Base-by-base conservation (phyloP, 2,329 filamentous ascomycete genomes). In the Neonectria sp. region DNA sequence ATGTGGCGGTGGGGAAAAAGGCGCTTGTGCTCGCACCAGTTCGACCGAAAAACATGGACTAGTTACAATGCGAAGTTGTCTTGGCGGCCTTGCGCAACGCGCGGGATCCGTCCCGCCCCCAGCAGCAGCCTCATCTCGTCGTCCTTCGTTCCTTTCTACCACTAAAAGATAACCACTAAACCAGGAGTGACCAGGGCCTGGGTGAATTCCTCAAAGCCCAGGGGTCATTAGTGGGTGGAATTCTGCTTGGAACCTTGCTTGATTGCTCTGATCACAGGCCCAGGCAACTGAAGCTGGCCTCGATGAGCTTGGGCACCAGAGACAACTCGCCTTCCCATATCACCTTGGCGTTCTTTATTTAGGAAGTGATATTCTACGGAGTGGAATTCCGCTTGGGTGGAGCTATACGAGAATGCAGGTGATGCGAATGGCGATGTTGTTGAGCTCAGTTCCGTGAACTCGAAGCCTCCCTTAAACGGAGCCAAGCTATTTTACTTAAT, bases 331-430 rank as follows among this genome's bases (percentile, higher is more conserved):
- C 35, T 37, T 15, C 13, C 35, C 35, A 15, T 37, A 37, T 37
- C 12, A 37, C 12, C 24, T 48, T 48, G 45, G 45, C 45, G 29
- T 31, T 51, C 48, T 51, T 51, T 51, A 51, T 51, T 51, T 51
- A 31, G 48, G 29, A n/a, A 4, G 6, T 4, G 8, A 27, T 17
- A 4, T 49, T 27, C 25, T 15, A 21, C 6, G n/a, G 25, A 29
- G 24, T 17, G 27, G 7, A n/a, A 11, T 51, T n/a, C 17, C 15
- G 15, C 15, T 11, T 15, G 17, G 48, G 48, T 29, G 48, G 48
- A 29, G 15, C 48, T 15, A 31, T 51, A 51, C 48, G 27, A 51
- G 15, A 12, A 31, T 15, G 8, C n/a, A 4, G 27, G n/a, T 29
- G 29, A 49, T 17, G 48, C 27, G 46, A 15, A 25, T 5, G 7